Evolutionary conservation across 371 early-diverging fungal genomes (phyloP), one percentile per base, ranked within the genome.

Genomic region (Nematocida parisii): DNA sequence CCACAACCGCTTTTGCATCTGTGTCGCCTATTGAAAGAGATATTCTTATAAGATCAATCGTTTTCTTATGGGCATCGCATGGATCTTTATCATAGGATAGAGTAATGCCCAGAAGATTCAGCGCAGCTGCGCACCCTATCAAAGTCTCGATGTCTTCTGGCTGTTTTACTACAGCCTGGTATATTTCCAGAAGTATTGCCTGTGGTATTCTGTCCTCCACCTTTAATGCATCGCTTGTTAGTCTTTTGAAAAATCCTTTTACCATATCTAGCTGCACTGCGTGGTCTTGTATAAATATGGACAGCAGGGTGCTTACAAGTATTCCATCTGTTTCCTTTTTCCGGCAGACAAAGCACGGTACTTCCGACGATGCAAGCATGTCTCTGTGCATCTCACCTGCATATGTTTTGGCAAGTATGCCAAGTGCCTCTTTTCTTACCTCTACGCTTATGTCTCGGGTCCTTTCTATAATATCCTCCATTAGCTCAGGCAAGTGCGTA

Each of bases 361-460:
- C 68, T 67, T 11, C 15, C 1, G 18, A 18, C 7, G 13, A 22
- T 15, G 11, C 15, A 15, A 6, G 13, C 7, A 11, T 2, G 33
- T 64, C 64, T 61, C 24, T 61, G 2, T 61, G 61, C 15, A 64
- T 13, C 42, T 9, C 45, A 3, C 42, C 64, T 45, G 45, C 18
- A 15, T 11, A 27, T 42, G 7, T 11, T 11, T 6, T 11, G 11
- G 64, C 22, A n/a, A 62, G 22, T 61, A 44, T 13, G n/a, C 40
- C 4, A n/a, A 75, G 18, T 27, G 80, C 80, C 27, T 44, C 71
- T 62, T 71, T 42, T 47, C 80, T 57, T 39, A 77, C 80, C 6
- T 39, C 67, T 60, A 6, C 13, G 22, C 58, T 61, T 47, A 20
- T 77, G 57, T 77, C 80, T 40, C 57, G 4, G 24, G 71, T 18